Percentiles rank a stretch among this genome's conserved stretches.
These are phyloP conservation scores for Aegle marmelos DNA, from an alignment of 345 rosid genomes.

Conservation along the genomic window DNA sequence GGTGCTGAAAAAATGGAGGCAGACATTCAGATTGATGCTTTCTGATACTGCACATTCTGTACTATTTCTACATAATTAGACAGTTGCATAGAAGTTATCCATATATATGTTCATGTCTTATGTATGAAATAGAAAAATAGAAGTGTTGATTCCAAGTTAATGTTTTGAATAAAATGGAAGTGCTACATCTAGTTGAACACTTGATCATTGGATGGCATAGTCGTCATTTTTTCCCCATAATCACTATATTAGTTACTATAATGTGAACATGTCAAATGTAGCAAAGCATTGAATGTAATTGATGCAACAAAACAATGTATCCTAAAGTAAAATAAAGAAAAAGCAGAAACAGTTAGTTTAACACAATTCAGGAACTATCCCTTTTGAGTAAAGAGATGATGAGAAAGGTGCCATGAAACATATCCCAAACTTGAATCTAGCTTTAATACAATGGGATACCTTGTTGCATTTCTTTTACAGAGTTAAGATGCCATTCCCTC, in stretches of 20 bases:
- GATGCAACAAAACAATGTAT: no score
- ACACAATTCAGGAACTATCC: background rate
- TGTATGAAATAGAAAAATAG: background rate
- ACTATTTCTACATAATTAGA: background rate
- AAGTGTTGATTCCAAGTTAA: background rate
- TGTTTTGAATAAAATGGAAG: background rate
- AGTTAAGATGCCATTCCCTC: background rate
- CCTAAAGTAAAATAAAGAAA: no score
- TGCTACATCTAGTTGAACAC: background rate
- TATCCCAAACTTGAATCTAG: background rate
- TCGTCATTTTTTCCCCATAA: background rate
- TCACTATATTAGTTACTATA: background rate
- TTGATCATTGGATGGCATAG: background rate
- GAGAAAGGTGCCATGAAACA: background rate
- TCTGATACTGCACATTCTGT: no score
- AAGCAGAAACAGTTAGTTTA: no score
- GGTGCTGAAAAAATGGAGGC: background rate
- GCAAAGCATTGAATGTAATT: no score
- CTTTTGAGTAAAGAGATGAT: background rate
- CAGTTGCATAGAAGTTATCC: background rate
- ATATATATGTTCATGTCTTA: background rate
- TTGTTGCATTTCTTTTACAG: background rate
- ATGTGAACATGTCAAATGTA: no score
- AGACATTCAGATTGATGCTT: no score
- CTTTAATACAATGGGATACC: background rate